phyloP scores from a whole-genome alignment of 139 green algal genomes.

The Desmodesmus armatus region DNA sequence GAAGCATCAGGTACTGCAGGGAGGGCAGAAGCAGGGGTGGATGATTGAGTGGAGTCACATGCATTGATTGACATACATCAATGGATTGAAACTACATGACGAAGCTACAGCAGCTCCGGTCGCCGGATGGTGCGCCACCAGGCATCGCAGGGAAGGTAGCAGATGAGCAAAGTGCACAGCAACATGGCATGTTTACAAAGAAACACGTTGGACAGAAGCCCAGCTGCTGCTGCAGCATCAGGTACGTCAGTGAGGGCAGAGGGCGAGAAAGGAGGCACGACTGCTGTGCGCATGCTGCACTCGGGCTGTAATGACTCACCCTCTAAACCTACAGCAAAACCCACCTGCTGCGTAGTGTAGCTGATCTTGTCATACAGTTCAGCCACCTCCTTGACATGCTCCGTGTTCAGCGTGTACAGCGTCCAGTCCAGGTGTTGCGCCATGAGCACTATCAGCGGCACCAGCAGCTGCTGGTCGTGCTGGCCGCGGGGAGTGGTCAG shows the following conservation, averaged over 20 bases:
- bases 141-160: too few species aligned
- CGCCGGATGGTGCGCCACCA: too few species aligned
- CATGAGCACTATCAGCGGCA: conserved; percentile 84
- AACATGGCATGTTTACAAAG: too few species aligned
- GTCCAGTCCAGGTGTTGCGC: conserved; percentile 82
- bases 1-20: conserved; percentile 21
- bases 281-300: too few species aligned
- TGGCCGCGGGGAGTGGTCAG: not conserved
- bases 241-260: too few species aligned
- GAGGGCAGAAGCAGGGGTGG: not conserved
- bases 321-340: too few species aligned
- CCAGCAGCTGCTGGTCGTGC: conserved; percentile 61
- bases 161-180: too few species aligned
- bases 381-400: conserved; percentile 86
- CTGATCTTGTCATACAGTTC: conserved; percentile 89
- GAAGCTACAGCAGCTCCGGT: too few species aligned
- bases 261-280: too few species aligned
- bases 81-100: not conserved
- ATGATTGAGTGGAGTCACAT: not conserved
- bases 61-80: not conserved
- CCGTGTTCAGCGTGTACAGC: conserved; percentile 60
- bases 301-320: too few species aligned
- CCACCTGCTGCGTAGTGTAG: conserved; percentile 55
- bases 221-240: too few species aligned
- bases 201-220: too few species aligned